A percentile compares a stretch with the other conserved stretches of the same genome.
phyloP scores from a whole-genome alignment of 768 basidiomycete genomes.

The Arthromyces matolae region DNA sequence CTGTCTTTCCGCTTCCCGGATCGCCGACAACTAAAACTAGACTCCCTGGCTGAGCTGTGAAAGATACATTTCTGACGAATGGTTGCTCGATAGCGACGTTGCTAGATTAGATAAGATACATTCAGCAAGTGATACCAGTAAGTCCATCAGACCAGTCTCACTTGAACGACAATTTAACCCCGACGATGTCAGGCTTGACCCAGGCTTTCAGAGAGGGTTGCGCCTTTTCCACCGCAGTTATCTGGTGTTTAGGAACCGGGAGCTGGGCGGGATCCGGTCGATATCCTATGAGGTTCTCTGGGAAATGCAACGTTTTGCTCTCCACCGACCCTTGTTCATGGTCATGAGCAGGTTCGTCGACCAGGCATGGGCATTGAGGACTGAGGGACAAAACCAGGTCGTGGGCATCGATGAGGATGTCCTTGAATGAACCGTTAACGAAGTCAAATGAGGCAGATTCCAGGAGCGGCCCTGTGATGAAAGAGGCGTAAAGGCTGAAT shows the following conservation, averaged over 20 bases:
- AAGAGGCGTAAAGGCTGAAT: constrained; percentile 30
- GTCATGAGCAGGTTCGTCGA: too few relatives aligned
- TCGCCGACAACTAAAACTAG: constrained; percentile 43
- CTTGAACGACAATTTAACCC: constrained; percentile 25
- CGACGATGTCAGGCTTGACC: not conserved
- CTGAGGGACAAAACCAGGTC: not conserved
- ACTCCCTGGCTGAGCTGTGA: constrained; percentile 38
- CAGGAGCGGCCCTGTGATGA: not conserved
- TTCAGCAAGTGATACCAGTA: not conserved
- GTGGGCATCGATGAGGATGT: constrained; percentile 15
- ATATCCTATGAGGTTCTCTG: too few relatives aligned
- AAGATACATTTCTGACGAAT: constrained; percentile 31
- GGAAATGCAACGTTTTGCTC: too few relatives aligned
- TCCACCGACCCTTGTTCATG: too few relatives aligned
- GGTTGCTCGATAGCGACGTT: constrained; percentile 13
- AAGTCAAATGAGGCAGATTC: not conserved
- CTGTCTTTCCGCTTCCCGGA: constrained; percentile 44
- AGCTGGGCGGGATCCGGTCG: too few relatives aligned
- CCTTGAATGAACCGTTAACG: constrained; percentile 5
- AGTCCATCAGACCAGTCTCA: too few relatives aligned
- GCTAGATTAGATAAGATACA: constrained; percentile 1
- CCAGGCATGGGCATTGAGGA: not conserved
- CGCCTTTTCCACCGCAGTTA: not conserved
- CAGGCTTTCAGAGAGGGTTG: not conserved
- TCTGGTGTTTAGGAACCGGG: too few relatives aligned